Conservation (phyloP, 1,139 yeast genomes). For the Lodderomyces parapsilosis region DNA sequence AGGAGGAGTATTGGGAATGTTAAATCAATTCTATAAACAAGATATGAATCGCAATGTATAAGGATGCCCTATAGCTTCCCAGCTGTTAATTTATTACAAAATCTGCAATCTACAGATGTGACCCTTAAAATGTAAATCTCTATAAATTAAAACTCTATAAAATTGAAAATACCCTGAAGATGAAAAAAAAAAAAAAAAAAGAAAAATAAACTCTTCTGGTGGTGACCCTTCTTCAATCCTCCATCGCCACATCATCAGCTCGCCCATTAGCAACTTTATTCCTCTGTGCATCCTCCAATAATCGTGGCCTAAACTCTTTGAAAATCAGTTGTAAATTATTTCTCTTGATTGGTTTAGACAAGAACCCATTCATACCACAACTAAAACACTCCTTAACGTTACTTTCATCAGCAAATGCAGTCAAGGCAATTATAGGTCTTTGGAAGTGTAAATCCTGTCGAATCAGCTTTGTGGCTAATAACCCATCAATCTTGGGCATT, state of each 20-base stretch:
- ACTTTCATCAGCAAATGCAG: constrained; percentile 91
- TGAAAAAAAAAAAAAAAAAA: too few species aligned
- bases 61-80: too few species aligned
- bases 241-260: background rate
- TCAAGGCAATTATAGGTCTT: constrained; percentile 85
- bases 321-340: constrained; percentile 57
- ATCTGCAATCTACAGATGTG: too few species aligned
- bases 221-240: background rate
- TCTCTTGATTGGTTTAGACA: constrained; percentile 84
- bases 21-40: constrained; percentile 79
- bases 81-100: too few species aligned
- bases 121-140: background rate
- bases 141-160: background rate
- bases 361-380: constrained; percentile 85
- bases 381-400: constrained; percentile 75
- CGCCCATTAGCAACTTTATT: background rate
- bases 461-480: constrained; percentile 74
- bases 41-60: constrained; percentile 22
- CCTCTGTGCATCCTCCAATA: constrained; percentile 17
- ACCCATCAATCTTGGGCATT: constrained; percentile 92
- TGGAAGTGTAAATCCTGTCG: constrained; percentile 61
- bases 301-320: constrained; percentile 28
- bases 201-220: background rate
- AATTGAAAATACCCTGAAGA: too few species aligned
- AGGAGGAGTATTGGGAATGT: constrained; percentile 75